Evolutionary conservation across 352 stramenopile genomes (phyloP), one percentile per base, ranked within the genome.

Genomic region (Pythium phragmiticola): DNA sequence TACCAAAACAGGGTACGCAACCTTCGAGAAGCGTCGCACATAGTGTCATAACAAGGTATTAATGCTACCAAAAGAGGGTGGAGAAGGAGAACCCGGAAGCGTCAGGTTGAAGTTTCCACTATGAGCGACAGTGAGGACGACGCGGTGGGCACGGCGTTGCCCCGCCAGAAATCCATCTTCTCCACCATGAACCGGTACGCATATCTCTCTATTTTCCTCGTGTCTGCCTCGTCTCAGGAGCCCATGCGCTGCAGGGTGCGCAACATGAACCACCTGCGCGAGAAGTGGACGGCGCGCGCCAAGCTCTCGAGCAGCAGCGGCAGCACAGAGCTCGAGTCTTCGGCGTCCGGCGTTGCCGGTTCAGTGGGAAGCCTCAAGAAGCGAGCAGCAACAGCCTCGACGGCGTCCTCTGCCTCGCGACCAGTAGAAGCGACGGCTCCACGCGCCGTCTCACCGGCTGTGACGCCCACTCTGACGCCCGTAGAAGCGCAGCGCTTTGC

Each of bases 211-310:
- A 6, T 39, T 39, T 13, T 3, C 11, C 34, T 30, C 26, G 7
- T 33, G 9, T 50, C n/a, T 11, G 12, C 41, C 41, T n/a, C 41
- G 34, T 46, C 45, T 26, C 45, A 50, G n/a, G 17, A 1, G 11
- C n/a, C 13, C 45, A 26, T 30, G 23, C 50, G 17, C 57, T 42
- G n/a, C 42, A 70, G 63, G 12, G 63, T 69, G 41, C 63, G 57
- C 50, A 70, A 69, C 47, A 72, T 73, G 61, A 73, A 73, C 48
- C 66, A 73, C 13, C 34, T 73, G 33, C 66, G 66, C 12, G 66
- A 73, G 36, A 73, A 73, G 47, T 73, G 66, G 66, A 49, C 17
- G 46, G 57, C 46, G 14, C 59, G 57, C 41, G 34, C 51, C 37
- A 69, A 72, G 45, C 58, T 68, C 49, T 57, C 60, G 45, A 72